A percentile compares a stretch with the other conserved stretches of the same genome.
Conservation (phyloP, 2,329 filamentous ascomycete genomes). For the Scytalidium lignicola region DNA sequence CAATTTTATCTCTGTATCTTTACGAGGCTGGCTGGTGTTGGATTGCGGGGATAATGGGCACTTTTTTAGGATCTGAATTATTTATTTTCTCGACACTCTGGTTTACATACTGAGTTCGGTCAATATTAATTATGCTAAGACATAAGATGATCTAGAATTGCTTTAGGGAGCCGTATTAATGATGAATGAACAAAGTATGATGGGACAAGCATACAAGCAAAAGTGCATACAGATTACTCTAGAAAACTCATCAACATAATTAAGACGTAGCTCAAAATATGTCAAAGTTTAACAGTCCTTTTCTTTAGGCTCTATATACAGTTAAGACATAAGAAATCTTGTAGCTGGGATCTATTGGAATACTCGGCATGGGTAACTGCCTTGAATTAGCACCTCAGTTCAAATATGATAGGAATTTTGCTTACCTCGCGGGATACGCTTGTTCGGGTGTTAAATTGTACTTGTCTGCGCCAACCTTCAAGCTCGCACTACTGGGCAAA, state of each 20-base stretch:
- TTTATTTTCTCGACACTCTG: not conserved
- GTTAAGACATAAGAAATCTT: not conserved
- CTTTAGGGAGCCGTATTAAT: too few species aligned
- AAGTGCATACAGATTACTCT: too few species aligned
- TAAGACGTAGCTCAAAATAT: not conserved
- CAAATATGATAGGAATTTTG: constrained; percentile 20
- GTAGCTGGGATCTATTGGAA: constrained; percentile 41
- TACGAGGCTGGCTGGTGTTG: not conserved
- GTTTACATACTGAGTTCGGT: not conserved
- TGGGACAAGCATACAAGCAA: too few species aligned
- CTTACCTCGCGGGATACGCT: constrained; percentile 66
- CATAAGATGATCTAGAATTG: too few species aligned
- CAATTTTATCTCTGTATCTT: not conserved
- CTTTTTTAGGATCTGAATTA: not conserved
- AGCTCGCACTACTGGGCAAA: constrained; percentile 62
- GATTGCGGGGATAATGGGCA: not conserved
- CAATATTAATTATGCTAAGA: too few species aligned
- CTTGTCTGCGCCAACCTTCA: constrained; percentile 57
- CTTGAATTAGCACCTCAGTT: constrained; percentile 25
- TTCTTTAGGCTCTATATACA: not conserved
- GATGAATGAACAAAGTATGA: too few species aligned
- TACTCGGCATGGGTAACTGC: constrained; percentile 59
- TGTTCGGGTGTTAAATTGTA: constrained; percentile 61
- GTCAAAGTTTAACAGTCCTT: not conserved
- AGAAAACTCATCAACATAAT: not conserved